Evolutionary conservation across 2,329 filamentous ascomycete genomes (phyloP), one percentile per base, ranked within the genome.

Genomic region (Stagonosporopsis rhizophila): DNA sequence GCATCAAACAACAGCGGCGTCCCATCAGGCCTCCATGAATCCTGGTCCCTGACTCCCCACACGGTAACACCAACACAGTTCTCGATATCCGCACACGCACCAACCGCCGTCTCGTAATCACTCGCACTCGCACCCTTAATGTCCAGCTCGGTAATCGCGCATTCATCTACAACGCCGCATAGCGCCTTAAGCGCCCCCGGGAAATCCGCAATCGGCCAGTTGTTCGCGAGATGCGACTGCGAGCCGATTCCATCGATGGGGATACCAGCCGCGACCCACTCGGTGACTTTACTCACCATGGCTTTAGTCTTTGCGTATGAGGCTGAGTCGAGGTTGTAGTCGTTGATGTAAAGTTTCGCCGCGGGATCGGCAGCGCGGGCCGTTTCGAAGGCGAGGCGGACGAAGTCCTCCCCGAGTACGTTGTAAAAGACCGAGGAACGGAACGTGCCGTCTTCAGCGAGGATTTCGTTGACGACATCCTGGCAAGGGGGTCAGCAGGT

Each of bases 281-380:
- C 83, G 68, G 83, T 83, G 62, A 91, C 88, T 66, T 87, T 78
- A 32, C 69, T 72, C 4, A 83, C 79, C 79, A 89, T 84, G 42
- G 76, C 80, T 15, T 73, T 77, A 4, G 80, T 80, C 79, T 92
- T 91, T 60, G 82, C 78, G 66, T 83, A 82, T 62, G 65, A 81
- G 17, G 87, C 81, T 39, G 75, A 79, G 76, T 89, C 88, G 48
- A 89, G 82, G 78, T 81, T 82, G 71, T 80, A 82, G 69, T 92
- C 89, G 75, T 92, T 92, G 77, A 91, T 89, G 79, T 90, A 92
- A 35, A 92, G 80, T 76, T 88, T 88, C 2, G 86, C 87, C 52
- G 75, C 67, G 2, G 89, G 87, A 71, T 91, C 89, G 14, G 87
- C 88, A 8, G 80, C 80, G 47, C 84, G 83, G 19, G 89, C 89